Conservation (phyloP, 768 basidiomycete genomes). For the Xerocomellus dryophilus region DNA sequence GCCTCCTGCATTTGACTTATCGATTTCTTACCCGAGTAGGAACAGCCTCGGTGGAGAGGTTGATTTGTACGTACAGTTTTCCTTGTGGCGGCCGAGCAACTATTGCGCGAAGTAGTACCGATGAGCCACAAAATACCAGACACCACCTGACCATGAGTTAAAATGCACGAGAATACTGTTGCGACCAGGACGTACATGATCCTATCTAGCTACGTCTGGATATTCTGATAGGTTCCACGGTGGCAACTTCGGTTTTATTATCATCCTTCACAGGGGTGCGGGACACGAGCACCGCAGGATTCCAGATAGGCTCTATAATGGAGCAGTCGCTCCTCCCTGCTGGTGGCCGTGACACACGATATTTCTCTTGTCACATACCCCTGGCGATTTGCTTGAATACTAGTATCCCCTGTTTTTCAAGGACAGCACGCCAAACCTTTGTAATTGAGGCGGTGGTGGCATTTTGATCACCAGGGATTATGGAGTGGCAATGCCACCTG, state of each 20-base stretch:
- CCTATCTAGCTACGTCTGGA: background rate
- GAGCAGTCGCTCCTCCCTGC: background rate
- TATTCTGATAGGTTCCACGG: background rate
- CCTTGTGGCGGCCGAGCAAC: slow-evolving; percentile 12
- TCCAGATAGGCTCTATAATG: background rate
- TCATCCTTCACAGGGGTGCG: background rate
- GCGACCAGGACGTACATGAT: background rate
- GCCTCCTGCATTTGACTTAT: background rate
- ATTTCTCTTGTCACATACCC: background rate
- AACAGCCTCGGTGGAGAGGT: background rate
- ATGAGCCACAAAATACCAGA: background rate
- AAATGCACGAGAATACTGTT: background rate
- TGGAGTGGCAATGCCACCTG: background rate
- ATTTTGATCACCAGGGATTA: background rate
- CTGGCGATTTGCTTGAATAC: background rate
- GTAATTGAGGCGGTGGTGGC: background rate
- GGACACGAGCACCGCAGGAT: background rate
- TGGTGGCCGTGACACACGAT: background rate
- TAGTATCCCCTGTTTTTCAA: background rate
- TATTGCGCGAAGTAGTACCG: background rate
- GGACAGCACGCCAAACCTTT: background rate
- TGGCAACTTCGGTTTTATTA: background rate
- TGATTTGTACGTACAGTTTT: background rate
- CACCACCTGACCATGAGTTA: background rate
- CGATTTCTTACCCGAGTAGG: background rate